Evolutionary conservation across 192 early-diverging fungal genomes (phyloP), one percentile per base, ranked within the genome.

Genomic region (Coemansia sp.): DNA sequence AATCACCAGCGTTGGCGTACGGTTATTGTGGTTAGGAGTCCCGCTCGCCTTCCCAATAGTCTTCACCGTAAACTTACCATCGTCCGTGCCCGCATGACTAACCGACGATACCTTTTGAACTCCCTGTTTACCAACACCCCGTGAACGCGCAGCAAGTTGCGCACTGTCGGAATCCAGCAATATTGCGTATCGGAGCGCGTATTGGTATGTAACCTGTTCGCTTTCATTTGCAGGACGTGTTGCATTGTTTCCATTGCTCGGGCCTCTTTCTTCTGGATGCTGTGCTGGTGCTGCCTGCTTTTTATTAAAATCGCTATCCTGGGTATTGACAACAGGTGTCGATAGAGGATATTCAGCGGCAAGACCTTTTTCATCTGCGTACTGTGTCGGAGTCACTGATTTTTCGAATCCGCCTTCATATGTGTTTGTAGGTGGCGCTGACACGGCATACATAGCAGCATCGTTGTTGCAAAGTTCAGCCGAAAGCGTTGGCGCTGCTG

Each of bases 131-230:
- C 62, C 32, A 33, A 62, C 24, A 33, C 70, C 60, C 24, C 62
- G 75, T 8, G 80, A 36, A 9, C 80, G 80, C 20, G 76, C 75
- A 2, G 68, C 72, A 7, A 78, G 69, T 61, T 75, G 72, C 27
- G 63, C 70, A 29, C 58, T 83, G 32, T 83, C 81, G 8, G 72
- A 72, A 32, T 83, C 81, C 50, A 83, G 55, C 27, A 83, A 56
- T 46, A 83, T 72, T 32, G 81, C 81, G 33, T 78, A 79, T 14
- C 81, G 66, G n/a, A 83, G 72, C 25, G 76, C 81, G 54, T 83
- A 83, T 57, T 83, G 81, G 64, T 83, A 83, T 4, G 81, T 70
- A 30, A 75, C 76, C 17, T 61, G 57, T 24, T 70, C 72, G 19
- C 54, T 60, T 14, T 71, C 75, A 57, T 24, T 50, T 8, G 51